Base-by-base conservation (phyloP, 192 early-diverging fungal species). In the Umbelopsis sp. region DNA sequence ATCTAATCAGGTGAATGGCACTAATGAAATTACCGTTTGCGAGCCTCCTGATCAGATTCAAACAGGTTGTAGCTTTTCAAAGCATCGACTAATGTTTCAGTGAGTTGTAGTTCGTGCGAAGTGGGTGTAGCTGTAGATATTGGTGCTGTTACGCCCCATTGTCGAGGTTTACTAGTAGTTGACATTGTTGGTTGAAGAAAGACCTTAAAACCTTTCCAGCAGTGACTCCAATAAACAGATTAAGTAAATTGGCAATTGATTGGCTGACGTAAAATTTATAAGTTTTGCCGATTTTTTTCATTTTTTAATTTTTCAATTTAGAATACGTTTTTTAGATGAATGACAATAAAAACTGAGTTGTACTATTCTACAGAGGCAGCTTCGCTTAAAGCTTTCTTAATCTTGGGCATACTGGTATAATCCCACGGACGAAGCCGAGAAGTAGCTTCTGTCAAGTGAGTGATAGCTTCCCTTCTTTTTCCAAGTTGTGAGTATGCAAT, bases 31-130 rank as follows among this genome's bases (percentile, higher is more conserved):
- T 87, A 93, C 92, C 97, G 89, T 72, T 91, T 90, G 43, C 85
- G 85, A 65, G 92, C 89, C 68, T 96, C 95, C 41, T 93, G 89
- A 21, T 92, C 90, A 71, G 87, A 90, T 77, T 99, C 97, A 82
- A 94, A 99, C 65, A 93, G 87, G 32, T 91, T 91, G 69, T 91
- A 85, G 9, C 81, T 86, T 45, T 86, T 85, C 45, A 99, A 83
- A 2, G 92, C 87, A 51, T 88, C 79, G 0, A 94, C 73, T 8
- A 99, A 82, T 7, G 79, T 77, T 31, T 90, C 86, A 6, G 95
- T 93, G 51, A 88, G 79, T n/a, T 84, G 83, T 25, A 88, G 51
- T 71, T 99, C 95, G 29, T 81, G 77, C 43, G 70, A 77, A 24
- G 87, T 92, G 21, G 97, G 93, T 20, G 51, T 34, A 17, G 71